phyloP scores from a whole-genome alignment of 192 early-diverging fungal genomes.

The Coemansia sp. region DNA sequence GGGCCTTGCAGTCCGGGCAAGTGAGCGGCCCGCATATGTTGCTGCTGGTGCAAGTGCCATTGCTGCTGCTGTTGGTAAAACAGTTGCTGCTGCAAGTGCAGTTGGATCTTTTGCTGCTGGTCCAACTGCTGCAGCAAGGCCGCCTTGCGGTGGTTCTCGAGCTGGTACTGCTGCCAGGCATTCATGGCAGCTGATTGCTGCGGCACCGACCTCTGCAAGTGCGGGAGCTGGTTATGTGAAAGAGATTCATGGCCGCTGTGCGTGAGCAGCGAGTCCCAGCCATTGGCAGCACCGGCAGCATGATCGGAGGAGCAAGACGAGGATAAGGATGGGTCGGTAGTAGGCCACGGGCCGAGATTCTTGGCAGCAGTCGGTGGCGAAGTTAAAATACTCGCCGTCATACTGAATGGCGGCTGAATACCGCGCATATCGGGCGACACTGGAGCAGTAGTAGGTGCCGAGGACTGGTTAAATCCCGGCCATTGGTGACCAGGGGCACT shows the following conservation, averaged over 20 bases:
- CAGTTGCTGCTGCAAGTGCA: slow-evolving; percentile 24
- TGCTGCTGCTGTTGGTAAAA: slow-evolving; percentile 18
- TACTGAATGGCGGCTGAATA: background rate
- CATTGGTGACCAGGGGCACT: background rate
- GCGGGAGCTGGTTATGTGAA: background rate
- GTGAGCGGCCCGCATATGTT: slow-evolving; percentile 4
- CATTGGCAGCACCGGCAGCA: background rate
- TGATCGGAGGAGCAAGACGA: background rate
- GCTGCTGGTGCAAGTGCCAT: background rate
- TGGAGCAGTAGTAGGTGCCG: slow-evolving; percentile 12
- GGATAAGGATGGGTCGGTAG: background rate
- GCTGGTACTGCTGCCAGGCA: slow-evolving; percentile 49
- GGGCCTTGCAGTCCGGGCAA: background rate
- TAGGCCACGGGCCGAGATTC: background rate
- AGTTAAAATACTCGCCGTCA: slow-evolving; percentile 2
- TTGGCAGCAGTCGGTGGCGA: slow-evolving; percentile 7
- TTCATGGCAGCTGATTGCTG: slow-evolving; percentile 17
- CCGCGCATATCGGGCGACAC: slow-evolving; percentile 12
- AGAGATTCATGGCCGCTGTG: background rate
- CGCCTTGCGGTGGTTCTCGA: slow-evolving; percentile 32
- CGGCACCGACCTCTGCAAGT: background rate
- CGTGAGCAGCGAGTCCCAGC: background rate
- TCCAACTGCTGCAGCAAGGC: slow-evolving; percentile 33
- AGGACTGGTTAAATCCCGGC: background rate
- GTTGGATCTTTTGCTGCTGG: slow-evolving; percentile 31